Conservation (phyloP, 2,329 filamentous ascomycete species). For the Lecanicillium sp. region DNA sequence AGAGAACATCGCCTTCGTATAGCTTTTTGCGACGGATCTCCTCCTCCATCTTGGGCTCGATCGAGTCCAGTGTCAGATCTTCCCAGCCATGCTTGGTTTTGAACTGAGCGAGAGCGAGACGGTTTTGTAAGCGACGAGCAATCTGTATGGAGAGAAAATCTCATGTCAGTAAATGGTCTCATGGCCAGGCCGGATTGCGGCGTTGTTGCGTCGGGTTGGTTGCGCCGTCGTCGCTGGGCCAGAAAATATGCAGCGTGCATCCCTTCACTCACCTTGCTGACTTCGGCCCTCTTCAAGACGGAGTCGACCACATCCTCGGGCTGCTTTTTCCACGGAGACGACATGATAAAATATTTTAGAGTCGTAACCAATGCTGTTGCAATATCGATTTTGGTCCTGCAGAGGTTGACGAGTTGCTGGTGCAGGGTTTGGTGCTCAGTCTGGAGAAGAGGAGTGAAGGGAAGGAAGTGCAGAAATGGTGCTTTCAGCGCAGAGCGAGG, state of each 20-base stretch:
- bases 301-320: slow-evolving; percentile 60
- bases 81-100: slow-evolving; percentile 96
- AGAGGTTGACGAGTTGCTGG: not conserved
- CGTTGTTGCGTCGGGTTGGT: slow-evolving; percentile 1
- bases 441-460: slow-evolving; percentile 5
- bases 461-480: slow-evolving; percentile 11
- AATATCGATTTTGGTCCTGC: not conserved
- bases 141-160: slow-evolving; percentile 54
- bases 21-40: slow-evolving; percentile 69
- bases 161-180: not conserved
- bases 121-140: slow-evolving; percentile 85
- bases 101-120: slow-evolving; percentile 91
- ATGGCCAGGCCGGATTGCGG: not conserved
- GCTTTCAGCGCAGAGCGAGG: not conserved
- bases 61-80: slow-evolving; percentile 76
- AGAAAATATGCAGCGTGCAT: slow-evolving; percentile 11
- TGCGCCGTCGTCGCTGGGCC: slow-evolving; percentile 1
- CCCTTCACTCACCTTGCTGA: slow-evolving; percentile 59
- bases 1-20: slow-evolving; percentile 66
- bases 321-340: slow-evolving; percentile 57
- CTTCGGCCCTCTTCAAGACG: slow-evolving; percentile 66
- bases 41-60: slow-evolving; percentile 79
- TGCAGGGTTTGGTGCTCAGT: not conserved
- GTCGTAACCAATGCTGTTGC: not conserved
- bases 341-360: slow-evolving; percentile 35